Base-by-base conservation (phyloP, 164 flowering plant genomes). In the Dillenia suffruticosa region DNA sequence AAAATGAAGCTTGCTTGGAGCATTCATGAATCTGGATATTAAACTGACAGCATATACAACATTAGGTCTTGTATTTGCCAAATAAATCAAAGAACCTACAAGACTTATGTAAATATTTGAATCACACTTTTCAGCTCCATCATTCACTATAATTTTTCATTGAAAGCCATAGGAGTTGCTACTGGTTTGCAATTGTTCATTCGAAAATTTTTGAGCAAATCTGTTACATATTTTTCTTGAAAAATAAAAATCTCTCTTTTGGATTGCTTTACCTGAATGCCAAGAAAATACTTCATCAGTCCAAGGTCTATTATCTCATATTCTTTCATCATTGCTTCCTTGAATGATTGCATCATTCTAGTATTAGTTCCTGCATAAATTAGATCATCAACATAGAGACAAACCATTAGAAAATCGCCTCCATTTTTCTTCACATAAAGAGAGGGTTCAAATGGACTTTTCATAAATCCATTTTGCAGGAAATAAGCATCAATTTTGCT, bases 261-360 rank as follows among this genome's bases (percentile, higher is more conserved):
- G 43, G 40, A 15, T 49, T 51, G 12, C 40, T 46, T 19, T 11
- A 65, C 57, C 22, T 58, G 43, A 9, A 49, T 49, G 8, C 57
- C 49, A 12, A 57, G 50, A 19, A 64, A 64, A 10, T 47, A 56
- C 17, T 15, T 47, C 67, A 64, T 47, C 8, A 56, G 26, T 1
- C 61, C 59, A 14, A 64, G 17, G 15, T 63, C 51, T 2, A 55
- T 48, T 54, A 64, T 56, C 46, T 64, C 61, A 56, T 22, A 64
- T 40, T 57, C n/a, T 10, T 40, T 8, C 45, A 49, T 19, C 61
- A 64, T 59, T 8, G 44, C 14, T 7, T 9, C 22, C 16, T 52
- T 58, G 46, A 66, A 59, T 46, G 51, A 63, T 45, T 48, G 12
- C 1, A 65, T 45, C 49, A 65, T 19, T 11, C 17, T 44, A 9